Conservation (phyloP, 805 yeast species). For the Wickerhamomyces rabaulensis region DNA sequence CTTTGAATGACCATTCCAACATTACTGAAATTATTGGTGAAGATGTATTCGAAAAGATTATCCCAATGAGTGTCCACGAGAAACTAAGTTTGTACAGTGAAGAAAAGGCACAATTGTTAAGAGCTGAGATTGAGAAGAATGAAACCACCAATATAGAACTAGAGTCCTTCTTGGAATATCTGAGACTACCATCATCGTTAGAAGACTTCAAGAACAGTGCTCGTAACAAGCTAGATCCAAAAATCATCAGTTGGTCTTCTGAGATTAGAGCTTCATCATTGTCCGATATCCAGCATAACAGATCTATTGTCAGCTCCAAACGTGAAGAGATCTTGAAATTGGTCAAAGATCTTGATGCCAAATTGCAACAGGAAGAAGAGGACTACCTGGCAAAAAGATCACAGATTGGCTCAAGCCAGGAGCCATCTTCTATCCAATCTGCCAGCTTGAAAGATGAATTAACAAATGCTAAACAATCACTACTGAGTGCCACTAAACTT, state of each 20-base stretch:
- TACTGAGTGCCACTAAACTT: conserved; percentile 55
- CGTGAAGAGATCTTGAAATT: conserved; percentile 33
- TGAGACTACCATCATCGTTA: conserved; percentile 67
- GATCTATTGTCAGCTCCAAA: conserved; percentile 21
- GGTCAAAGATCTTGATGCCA: conserved; percentile 31
- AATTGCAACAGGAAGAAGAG: conserved; percentile 29
- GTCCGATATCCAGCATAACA: conserved; percentile 27
- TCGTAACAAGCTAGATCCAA: conserved; percentile 26
- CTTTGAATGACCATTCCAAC: conserved; percentile 41
- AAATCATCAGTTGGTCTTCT: conserved; percentile 24
- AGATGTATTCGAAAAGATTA: conserved; percentile 69
- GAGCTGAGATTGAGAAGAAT: conserved; percentile 68
- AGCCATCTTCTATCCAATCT: conserved; percentile 31
- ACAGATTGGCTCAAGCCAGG: conserved; percentile 31
- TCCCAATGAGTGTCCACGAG: conserved; percentile 86
- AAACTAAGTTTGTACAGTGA: conserved; percentile 84
- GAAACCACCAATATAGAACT: conserved; percentile 79
- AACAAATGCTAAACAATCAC: conserved; percentile 49
- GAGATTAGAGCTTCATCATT: conserved; percentile 23
- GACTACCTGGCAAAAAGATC: conserved; percentile 29
- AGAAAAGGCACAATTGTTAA: conserved; percentile 70
- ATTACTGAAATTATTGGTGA: conserved; percentile 40
- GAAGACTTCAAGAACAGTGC: conserved; percentile 40
- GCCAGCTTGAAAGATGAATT: conserved; percentile 49
- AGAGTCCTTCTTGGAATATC: conserved; percentile 71